Base-by-base conservation (phyloP, 306 rosid species). In the Phaseolus lunatus region DNA sequence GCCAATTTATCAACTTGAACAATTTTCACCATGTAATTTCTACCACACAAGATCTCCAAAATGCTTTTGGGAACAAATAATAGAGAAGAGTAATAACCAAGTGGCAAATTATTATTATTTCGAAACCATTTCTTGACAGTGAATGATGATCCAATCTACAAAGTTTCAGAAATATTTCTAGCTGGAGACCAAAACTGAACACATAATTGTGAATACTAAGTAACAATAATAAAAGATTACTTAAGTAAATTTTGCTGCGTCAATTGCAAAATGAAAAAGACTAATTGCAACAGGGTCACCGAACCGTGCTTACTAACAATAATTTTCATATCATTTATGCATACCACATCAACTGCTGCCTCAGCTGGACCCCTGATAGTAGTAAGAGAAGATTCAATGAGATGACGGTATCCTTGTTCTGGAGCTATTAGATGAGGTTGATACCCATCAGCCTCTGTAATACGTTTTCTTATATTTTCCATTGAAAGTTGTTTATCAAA, bases 391-490 rank as follows among this genome's bases (percentile, higher is more conserved):
- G 98, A 91, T 79, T 94, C 98, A 57, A 94, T 94, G 49, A 94
- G 97, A 61, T 94, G 94, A 22, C 96, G 98, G 72, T 94, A 94
- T 72, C 98, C 98, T 86, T 91, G 98, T 76, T 94, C 98, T 0
- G 98, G 98, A 76, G 98, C 98, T 79, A 94, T 94, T 79, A 94
- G 79, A 84, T 94, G 98, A 79, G 97, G 98, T 80, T 94, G 98
- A 84, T 94, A 94, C 66, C 98, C 98, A 89, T 94, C 98, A 70
- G 98, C 98, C 80, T 94, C 98, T 2, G 98, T 94, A 67, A 94
- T 90, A 75, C 90, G 93, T 86, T 94, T 94, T 78, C 89, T 72
- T 77, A 94, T 90, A 73, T 94, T 94, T 86, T 94, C 98, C 98
- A 94, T 91, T 14, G 98, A 78, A 65, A 94, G 97, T 78, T 94